Evolutionary conservation across 139 green algal species (phyloP), one percentile per base, ranked within the genome.

Genomic region (Picochlorum sp.): DNA sequence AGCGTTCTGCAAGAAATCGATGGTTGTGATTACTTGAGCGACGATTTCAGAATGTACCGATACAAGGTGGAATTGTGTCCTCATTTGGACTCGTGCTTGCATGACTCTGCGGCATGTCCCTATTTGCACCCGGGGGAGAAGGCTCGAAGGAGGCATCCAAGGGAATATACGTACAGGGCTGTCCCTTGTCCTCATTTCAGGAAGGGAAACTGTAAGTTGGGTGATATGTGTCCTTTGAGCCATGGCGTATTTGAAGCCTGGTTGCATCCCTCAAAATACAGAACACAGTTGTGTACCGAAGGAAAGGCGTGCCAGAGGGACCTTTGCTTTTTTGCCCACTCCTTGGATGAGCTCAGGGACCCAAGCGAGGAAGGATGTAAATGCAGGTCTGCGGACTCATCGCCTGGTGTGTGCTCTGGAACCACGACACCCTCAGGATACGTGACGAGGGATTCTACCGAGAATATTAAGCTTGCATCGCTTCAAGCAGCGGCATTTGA

Each of bases 251-350:
- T 98, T 58, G 92, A 98, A 78, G 95, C 87, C 76, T 97, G 90
- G 92, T 77, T 98, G 64, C 92, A 98, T 71, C 92, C 92, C 16
- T 80, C 76, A 1, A 81, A 91, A 30, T 98, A 97, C 76, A 65
- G 86, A 5, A 95, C 87, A 58, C 87, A 95, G 81, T 84, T 95
- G 74, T 98, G 92, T 79, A 97, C 85, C 24, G 92, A 98, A 67
- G 92, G 90, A 1, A 57, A 65, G 2, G 60, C 28, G 24, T 98
- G 92, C 82, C 85, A 80, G 59, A 83, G 92, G 3, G 81, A 85
- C 6, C 88, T 98, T 23, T 98, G 92, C 80, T 98, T 98, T 79
- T 98, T 98, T 72, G 92, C 92, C 2, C 92, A 98, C 75, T 74
- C 71, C 2, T 76, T 89, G 59, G 51, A 58, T 11, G 84, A 98